Conservation (phyloP, 2,329 filamentous ascomycete species). For the Beauveria brongniartii region DNA sequence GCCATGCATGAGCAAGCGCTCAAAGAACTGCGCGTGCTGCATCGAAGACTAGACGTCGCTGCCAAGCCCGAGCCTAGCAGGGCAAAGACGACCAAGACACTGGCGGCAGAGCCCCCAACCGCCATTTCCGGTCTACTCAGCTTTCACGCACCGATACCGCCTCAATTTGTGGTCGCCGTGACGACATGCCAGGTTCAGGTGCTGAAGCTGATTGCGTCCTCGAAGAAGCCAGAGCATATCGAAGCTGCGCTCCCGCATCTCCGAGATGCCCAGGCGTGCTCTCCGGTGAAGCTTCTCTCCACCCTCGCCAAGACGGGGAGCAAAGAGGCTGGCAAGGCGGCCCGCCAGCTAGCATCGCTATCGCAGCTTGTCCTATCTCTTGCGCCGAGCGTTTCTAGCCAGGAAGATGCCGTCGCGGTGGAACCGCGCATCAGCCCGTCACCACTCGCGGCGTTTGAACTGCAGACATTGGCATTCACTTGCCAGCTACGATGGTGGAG, state of each 20-base stretch:
- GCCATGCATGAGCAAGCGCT: slow-evolving; percentile 59
- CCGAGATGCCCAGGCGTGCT: slow-evolving; percentile 41
- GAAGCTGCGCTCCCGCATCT: slow-evolving; percentile 51
- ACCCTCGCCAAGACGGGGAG: slow-evolving; percentile 33
- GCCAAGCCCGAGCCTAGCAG: slow-evolving; percentile 4
- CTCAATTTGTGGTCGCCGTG: slow-evolving; percentile 44
- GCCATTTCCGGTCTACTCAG: slow-evolving; percentile 52
- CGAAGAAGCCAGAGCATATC: slow-evolving; percentile 50
- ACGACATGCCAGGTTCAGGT: slow-evolving; percentile 57
- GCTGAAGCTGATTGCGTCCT: slow-evolving; percentile 52
- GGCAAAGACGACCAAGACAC: slow-evolving; percentile 23
- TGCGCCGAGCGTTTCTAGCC: slow-evolving; percentile 57
- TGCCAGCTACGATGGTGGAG: slow-evolving; percentile 59
- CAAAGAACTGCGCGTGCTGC: slow-evolving; percentile 60
- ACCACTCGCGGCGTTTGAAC: slow-evolving; percentile 49
- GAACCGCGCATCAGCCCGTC: slow-evolving; percentile 47
- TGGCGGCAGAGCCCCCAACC: slow-evolving; percentile 21
- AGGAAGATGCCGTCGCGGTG: slow-evolving; percentile 49
- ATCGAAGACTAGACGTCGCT: slow-evolving; percentile 47
- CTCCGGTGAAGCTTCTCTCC: slow-evolving; percentile 50
- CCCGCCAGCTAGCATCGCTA: slow-evolving; percentile 58
- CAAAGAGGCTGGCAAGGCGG: slow-evolving; percentile 46
- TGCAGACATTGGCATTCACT: slow-evolving; percentile 57
- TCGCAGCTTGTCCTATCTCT: slow-evolving; percentile 58
- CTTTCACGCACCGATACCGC: slow-evolving; percentile 41